These are phyloP conservation scores for Ormosia semicastrata DNA, from an alignment of 306 rosid species.

Conservation along the genomic window DNA sequence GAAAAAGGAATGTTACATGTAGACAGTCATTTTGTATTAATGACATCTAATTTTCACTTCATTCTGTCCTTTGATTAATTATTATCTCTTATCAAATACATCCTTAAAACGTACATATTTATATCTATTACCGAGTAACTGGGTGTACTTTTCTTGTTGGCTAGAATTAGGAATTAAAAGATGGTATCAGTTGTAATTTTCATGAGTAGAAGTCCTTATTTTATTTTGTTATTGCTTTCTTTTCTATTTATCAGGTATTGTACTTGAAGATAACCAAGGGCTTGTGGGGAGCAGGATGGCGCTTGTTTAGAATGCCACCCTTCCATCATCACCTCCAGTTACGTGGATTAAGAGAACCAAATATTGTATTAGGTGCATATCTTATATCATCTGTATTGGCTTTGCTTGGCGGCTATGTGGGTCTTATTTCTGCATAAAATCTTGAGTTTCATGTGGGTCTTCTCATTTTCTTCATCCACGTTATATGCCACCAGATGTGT, in stretches of 20 bases:
- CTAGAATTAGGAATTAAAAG: neutral
- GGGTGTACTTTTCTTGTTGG: neutral
- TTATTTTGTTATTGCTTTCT: neutral
- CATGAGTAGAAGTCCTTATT: neutral
- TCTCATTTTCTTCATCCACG: neutral
- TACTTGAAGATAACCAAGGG: constrained; percentile 55
- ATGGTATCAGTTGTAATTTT: neutral
- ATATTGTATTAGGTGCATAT: constrained; percentile 80
- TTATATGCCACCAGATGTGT: neutral
- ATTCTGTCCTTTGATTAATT: neutral
- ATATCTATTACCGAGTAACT: neutral
- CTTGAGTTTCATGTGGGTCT: neutral
- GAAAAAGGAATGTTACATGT: neutral
- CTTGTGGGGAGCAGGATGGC: constrained; percentile 43
- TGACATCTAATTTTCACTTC: neutral
- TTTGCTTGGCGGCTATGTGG: constrained; percentile 75
- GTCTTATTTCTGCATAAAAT: constrained; percentile 74
- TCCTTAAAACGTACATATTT: neutral
- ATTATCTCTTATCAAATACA: neutral
- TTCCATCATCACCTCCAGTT: constrained; percentile 70
- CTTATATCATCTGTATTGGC: constrained; percentile 70
- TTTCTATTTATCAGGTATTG: constrained; percentile 42
- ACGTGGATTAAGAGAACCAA: constrained; percentile 69
- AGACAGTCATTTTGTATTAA: neutral
- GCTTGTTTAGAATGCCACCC: constrained; percentile 66